Evolutionary conservation across 768 basidiomycete genomes (phyloP), one percentile per base, ranked within the genome.

Genomic region (Xanthoconium stramineum): DNA sequence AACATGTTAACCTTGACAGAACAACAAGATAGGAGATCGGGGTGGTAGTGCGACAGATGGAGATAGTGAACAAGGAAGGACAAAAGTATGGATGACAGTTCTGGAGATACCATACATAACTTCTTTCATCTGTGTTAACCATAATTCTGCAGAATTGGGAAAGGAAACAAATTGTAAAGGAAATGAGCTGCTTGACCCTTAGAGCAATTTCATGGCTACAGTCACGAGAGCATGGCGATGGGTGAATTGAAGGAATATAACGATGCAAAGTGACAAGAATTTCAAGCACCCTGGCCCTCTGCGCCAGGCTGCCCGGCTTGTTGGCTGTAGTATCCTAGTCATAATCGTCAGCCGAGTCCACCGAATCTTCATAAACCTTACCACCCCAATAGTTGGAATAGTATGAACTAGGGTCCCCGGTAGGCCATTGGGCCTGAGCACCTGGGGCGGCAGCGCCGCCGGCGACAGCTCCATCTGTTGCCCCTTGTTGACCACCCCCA

Each of bases 381-480:
- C 89, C 88, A 69, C 88, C 86, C 89, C 89, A 91, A 69, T 91
- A 90, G 68, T 88, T 88, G 53, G 83, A 83, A 72, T 90, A 90
- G 72, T 90, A 90, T 56, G 80, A 80, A 67, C 75, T 86, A 54
- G 88, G 84, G 67, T 91, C 89, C 46, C 84, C 81, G 28, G 80
- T 77, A 29, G 83, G 82, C 89, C 91, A 93, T 65, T 91, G 89
- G 46, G 82, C 84, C 70, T 89, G 88, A 47, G 80, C 82, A 36
- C 81, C 78, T 59, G 82, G 82, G 14, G 79, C 81, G 11, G 78
- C 80, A 14, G 72, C 74, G n/a, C 70, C 72, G 5, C 64, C 62
- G 36, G 79, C 78, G 61, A 78, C 80, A 64, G 75, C 80, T 35
- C 76, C 73, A 63, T 86, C 83, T 39, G 78, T 75, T 59, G 78